These are phyloP conservation scores for Colletotrichum magnum DNA, from an alignment of 2,329 filamentous ascomycete genomes.

Conservation along the genomic window DNA sequence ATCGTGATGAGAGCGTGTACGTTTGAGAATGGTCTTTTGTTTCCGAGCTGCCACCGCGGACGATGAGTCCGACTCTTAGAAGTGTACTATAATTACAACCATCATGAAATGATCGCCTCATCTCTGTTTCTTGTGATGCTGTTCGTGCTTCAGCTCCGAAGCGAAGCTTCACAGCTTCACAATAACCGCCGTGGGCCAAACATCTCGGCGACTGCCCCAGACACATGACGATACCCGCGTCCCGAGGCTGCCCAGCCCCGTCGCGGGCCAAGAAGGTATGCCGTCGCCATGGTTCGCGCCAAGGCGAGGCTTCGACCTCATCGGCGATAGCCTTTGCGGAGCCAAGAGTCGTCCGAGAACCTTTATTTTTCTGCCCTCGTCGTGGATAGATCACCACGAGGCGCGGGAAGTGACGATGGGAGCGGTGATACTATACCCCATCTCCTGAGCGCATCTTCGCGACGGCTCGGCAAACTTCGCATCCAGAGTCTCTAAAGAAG, in stretches of 20 bases:
- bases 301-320: background rate
- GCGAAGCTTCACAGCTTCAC: too few relatives aligned
- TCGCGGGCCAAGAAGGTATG: background rate
- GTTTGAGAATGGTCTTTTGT: too few relatives aligned
- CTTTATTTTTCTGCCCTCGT: background rate
- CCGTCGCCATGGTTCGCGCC: background rate
- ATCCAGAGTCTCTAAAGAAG: background rate
- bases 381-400: background rate
- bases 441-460: background rate
- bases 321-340: background rate
- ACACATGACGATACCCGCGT: background rate
- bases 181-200: too few relatives aligned
- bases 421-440: background rate
- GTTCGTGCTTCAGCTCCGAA: too few relatives aligned
- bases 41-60: too few relatives aligned
- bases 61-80: too few relatives aligned
- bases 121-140: too few relatives aligned
- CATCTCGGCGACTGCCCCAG: too few relatives aligned
- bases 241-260: background rate
- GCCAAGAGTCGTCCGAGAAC: background rate
- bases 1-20: background rate
- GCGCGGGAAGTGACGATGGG: background rate
- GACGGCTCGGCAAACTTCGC: slow-evolving; percentile 4
- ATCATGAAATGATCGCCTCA: too few relatives aligned
- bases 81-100: too few relatives aligned